Conservation (phyloP, 805 yeast species). For the Lachancea sp. region DNA sequence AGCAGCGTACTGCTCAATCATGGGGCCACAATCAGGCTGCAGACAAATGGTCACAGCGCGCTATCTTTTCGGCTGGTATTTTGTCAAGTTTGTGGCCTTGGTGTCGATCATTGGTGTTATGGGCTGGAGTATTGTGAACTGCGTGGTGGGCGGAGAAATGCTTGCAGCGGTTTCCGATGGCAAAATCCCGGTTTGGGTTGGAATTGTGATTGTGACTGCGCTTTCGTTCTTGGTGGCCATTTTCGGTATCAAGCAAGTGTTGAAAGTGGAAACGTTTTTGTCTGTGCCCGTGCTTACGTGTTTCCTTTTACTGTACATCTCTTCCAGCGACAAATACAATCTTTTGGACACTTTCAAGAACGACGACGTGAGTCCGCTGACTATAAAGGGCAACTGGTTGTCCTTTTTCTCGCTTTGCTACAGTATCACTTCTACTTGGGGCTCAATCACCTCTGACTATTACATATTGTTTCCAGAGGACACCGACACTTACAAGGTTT, state of each 20-base stretch:
- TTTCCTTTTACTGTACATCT: conserved; percentile 61
- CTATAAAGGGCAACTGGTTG: conserved; percentile 61
- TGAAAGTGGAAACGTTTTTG: conserved; percentile 59
- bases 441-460: conserved; percentile 79
- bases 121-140: conserved; percentile 94
- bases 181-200: conserved; percentile 62
- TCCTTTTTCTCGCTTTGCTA: conserved; percentile 68
- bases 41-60: conserved; percentile 83
- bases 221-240: conserved; percentile 61
- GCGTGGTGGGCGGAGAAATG: conserved; percentile 84
- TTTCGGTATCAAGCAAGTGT: conserved; percentile 69
- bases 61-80: conserved; percentile 79
- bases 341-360: conserved; percentile 31
- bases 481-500: conserved; percentile 50
- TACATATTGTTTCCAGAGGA: conserved; percentile 74
- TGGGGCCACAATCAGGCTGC: conserved; percentile 90
- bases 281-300: conserved; percentile 64
- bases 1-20: conserved; percentile 75
- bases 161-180: conserved; percentile 59
- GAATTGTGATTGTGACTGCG: conserved; percentile 63
- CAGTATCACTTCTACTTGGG: conserved; percentile 85
- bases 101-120: conserved; percentile 68
- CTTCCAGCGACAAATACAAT: conserved; percentile 44
- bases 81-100: conserved; percentile 67
- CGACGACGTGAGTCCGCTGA: conserved; percentile 26